Conservation (phyloP, 345 rosid genomes). For the Gynandropsis gynandra region DNA sequence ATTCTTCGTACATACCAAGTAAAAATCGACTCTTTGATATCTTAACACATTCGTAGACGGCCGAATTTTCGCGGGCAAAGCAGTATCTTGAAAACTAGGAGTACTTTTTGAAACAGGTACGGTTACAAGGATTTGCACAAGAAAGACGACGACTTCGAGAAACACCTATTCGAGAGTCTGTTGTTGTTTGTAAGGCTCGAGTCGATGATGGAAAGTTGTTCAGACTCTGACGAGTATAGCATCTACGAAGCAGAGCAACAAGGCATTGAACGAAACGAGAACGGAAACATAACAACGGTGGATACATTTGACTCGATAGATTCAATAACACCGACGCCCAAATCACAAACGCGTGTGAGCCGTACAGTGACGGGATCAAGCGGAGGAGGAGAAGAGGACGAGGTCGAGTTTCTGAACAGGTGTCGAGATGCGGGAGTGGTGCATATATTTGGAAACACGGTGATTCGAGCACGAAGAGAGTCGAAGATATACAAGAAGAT, state of each 20-base stretch:
- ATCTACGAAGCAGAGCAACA: slow-evolving; percentile 34
- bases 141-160: slow-evolving; percentile 75
- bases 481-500: slow-evolving; percentile 51
- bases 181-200: slow-evolving; percentile 57
- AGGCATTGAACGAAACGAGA: slow-evolving; percentile 14
- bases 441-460: slow-evolving; percentile 65
- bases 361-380: not conserved
- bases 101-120: slow-evolving; percentile 16
- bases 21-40: too few species aligned
- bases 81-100: too few species aligned
- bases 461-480: slow-evolving; percentile 49
- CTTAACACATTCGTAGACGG: too few species aligned
- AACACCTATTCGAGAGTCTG: slow-evolving; percentile 49
- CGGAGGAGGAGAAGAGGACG: slow-evolving; percentile 38
- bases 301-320: slow-evolving; percentile 24
- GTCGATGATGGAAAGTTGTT: slow-evolving; percentile 68
- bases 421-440: slow-evolving; percentile 70
- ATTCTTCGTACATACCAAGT: too few species aligned
- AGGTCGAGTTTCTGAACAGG: slow-evolving; percentile 45
- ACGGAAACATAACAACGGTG: slow-evolving; percentile 13
- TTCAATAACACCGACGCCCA: not conserved
- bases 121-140: slow-evolving; percentile 74
- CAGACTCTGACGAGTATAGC: slow-evolving; percentile 75
- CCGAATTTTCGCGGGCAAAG: too few species aligned
- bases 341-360: too few species aligned